These are phyloP conservation scores for Diaporthe longicolla DNA, from an alignment of 2,329 filamentous ascomycete species.

Conservation along the genomic window DNA sequence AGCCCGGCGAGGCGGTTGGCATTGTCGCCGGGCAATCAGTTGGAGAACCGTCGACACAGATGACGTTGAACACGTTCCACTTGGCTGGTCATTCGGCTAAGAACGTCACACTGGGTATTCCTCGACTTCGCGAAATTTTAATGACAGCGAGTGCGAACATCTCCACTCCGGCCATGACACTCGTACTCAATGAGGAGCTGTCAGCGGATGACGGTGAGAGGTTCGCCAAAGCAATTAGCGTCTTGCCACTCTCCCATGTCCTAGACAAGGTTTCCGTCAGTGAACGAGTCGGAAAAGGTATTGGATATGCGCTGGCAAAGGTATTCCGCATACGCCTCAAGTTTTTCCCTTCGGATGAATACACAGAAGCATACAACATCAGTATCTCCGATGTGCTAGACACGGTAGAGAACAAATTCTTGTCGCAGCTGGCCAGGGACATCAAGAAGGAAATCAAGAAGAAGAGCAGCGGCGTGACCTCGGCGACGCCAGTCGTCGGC, in stretches of 20 bases:
- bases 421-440: constrained; percentile 78
- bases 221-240: constrained; percentile 94
- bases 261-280: constrained; percentile 85
- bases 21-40: constrained; percentile 97
- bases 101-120: constrained; percentile 99
- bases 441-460: constrained; percentile 88
- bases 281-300: constrained; percentile 82
- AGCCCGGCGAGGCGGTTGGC: constrained; percentile 95
- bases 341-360: constrained; percentile 89
- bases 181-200: constrained; percentile 82
- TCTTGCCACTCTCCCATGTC: constrained; percentile 86
- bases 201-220: constrained; percentile 76
- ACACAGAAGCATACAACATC: constrained; percentile 88
- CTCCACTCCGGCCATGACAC: constrained; percentile 90
- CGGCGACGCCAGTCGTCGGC: constrained; percentile 82
- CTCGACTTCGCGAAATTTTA: constrained; percentile 94
- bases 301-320: constrained; percentile 80
- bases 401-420: constrained; percentile 84
- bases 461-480: constrained; percentile 75
- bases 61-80: constrained; percentile 99
- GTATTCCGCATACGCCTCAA: constrained; percentile 85
- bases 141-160: constrained; percentile 96
- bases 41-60: constrained; percentile 97
- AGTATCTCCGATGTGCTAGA: constrained; percentile 80
- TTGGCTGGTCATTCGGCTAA: constrained; percentile 98